Conservation (phyloP, 805 yeast species). For the Wickerhamomyces subpelliculosus region DNA sequence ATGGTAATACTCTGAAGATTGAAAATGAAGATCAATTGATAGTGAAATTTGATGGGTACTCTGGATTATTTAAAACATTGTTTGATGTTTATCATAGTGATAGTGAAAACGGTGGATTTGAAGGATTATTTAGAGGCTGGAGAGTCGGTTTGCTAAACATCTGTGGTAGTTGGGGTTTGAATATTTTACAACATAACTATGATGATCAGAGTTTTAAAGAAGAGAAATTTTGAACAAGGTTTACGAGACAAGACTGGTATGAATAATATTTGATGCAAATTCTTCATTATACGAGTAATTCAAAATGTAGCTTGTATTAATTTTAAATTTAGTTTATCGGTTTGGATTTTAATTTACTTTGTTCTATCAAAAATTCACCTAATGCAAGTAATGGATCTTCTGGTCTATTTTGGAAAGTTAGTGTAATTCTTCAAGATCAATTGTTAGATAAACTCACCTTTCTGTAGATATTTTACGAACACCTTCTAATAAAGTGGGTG, state of each 20-base stretch:
- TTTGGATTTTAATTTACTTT: conserved; percentile 19
- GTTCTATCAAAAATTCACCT: conserved; percentile 46
- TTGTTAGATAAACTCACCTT: conserved; percentile 29
- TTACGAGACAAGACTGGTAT: no score
- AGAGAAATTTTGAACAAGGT: conserved; percentile 26
- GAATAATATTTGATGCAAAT: not conserved
- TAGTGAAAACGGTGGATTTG: conserved; percentile 38
- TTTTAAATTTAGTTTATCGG: no score
- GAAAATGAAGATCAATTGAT: conserved; percentile 41
- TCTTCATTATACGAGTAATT: not conserved
- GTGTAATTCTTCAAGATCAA: conserved; percentile 1
- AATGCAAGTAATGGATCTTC: conserved; percentile 45
- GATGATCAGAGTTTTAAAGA: conserved; percentile 35
- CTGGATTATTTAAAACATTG: conserved; percentile 47
- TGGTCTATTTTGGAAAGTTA: conserved; percentile 27
- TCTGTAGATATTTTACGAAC: conserved; percentile 44
- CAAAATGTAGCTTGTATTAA: no score
- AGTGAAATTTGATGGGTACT: conserved; percentile 50
- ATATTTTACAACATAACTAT: conserved; percentile 45
- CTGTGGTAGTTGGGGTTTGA: conserved; percentile 77
- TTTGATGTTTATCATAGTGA: conserved; percentile 36
- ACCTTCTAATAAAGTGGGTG: conserved; percentile 60
- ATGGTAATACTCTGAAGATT: conserved; percentile 33
- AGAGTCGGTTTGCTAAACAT: conserved; percentile 74
- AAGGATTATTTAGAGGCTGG: conserved; percentile 83